A percentile compares a stretch with the other conserved stretches of the same genome.
These are phyloP conservation scores for Helotiales sp. DNA, from an alignment of 2,329 filamentous ascomycete genomes.

Conservation along the genomic window DNA sequence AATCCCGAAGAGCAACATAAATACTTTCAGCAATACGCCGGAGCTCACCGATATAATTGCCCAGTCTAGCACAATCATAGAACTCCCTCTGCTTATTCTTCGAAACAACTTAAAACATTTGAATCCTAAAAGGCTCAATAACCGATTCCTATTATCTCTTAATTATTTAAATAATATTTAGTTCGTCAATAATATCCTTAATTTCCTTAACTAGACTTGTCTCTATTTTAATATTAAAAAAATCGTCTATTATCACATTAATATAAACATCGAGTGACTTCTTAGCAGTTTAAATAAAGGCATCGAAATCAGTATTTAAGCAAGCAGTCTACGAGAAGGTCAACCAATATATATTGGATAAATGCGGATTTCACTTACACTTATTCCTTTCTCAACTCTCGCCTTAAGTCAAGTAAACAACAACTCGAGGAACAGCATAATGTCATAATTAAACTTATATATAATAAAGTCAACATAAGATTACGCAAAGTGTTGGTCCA, in stretches of 20 bases:
- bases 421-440: background rate
- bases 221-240: slow-evolving; percentile 13
- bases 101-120: slow-evolving; percentile 2
- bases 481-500: background rate
- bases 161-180: slow-evolving; percentile 16
- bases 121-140: slow-evolving; percentile 1
- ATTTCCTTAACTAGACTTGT: slow-evolving; percentile 14
- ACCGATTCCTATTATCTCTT: slow-evolving; percentile 11
- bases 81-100: background rate
- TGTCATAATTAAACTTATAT: slow-evolving; percentile 1
- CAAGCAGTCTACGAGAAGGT: background rate
- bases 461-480: background rate
- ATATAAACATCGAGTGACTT: slow-evolving; percentile 13
- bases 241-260: slow-evolving; percentile 6
- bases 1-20: slow-evolving; percentile 3
- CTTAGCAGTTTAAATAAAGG: slow-evolving; percentile 4
- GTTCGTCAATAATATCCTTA: slow-evolving; percentile 19
- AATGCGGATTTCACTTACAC: too few relatives aligned
- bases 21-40: slow-evolving; percentile 3
- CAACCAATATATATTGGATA: too few relatives aligned
- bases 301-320: background rate
- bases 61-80: slow-evolving; percentile 12
- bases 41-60: slow-evolving; percentile 6
- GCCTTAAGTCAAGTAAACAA: background rate
- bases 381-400: background rate